phyloP scores from a whole-genome alignment of 2,329 filamentous ascomycete genomes.

The Aspergillus transmontanensis region DNA sequence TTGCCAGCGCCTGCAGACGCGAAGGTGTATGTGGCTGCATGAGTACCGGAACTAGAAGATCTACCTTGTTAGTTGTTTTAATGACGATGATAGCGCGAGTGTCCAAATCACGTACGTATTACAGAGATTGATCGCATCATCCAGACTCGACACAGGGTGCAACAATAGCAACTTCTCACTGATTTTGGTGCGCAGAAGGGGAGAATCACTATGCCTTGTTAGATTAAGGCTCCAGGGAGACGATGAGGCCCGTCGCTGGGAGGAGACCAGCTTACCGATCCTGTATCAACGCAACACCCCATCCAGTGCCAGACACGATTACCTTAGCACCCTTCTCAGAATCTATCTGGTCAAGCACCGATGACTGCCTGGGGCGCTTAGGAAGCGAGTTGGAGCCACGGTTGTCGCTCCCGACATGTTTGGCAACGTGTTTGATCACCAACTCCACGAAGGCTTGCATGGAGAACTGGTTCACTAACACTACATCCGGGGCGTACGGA shows the following conservation, averaged over 20 bases:
- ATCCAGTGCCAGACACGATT: constrained; percentile 32
- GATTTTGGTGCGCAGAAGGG: constrained; percentile 44
- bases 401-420: constrained; percentile 26
- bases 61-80: neutral
- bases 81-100: neutral
- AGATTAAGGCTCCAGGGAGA: constrained; percentile 15
- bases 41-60: constrained; percentile 26
- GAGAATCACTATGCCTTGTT: constrained; percentile 17
- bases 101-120: constrained; percentile 30
- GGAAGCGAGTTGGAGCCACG: constrained; percentile 17
- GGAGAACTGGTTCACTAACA: constrained; percentile 66
- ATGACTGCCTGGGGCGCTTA: neutral
- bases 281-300: constrained; percentile 32
- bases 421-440: constrained; percentile 42
- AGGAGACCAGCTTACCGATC: constrained; percentile 23
- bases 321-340: constrained; percentile 30
- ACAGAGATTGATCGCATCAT: constrained; percentile 57
- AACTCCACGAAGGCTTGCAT: constrained; percentile 58
- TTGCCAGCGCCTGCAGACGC: constrained; percentile 54
- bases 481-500: constrained; percentile 63
- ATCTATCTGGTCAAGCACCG: constrained; percentile 23
- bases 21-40: constrained; percentile 58
- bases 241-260: neutral
- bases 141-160: constrained; percentile 53
- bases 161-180: constrained; percentile 48